These are phyloP conservation scores for Periconia macrospinosa DNA, from an alignment of 2,329 filamentous ascomycete genomes.

Conservation along the genomic window DNA sequence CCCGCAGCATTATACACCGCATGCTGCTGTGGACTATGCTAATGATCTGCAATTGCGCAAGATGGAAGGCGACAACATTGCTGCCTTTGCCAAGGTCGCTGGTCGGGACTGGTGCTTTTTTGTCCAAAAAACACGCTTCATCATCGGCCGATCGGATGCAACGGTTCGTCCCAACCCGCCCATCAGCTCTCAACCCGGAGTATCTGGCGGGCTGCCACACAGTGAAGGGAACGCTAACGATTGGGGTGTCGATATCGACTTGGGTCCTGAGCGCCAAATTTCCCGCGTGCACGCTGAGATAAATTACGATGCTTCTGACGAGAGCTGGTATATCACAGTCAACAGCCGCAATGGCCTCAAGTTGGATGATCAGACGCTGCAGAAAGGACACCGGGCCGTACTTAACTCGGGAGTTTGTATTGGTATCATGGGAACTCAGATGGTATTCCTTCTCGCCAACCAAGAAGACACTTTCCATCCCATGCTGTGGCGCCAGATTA, in stretches of 20 bases:
- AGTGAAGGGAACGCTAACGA: conserved; percentile 34
- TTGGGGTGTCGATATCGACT: conserved; percentile 76
- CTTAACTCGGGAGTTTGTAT: conserved; percentile 88
- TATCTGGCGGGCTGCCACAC: conserved; percentile 24
- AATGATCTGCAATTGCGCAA: conserved; percentile 51
- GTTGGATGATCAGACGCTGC: conserved; percentile 73
- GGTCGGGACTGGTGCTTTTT: conserved; percentile 85
- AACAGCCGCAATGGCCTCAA: conserved; percentile 91
- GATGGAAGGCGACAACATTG: conserved; percentile 48
- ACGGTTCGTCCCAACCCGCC: conserved; percentile 30
- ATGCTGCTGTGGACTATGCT: conserved; percentile 60
- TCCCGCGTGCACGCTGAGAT: conserved; percentile 55
- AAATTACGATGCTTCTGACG: conserved; percentile 47
- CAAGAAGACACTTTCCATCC: conserved; percentile 70
- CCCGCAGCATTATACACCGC: conserved; percentile 52
- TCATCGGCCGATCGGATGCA: conserved; percentile 66
- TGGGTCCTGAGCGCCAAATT: conserved; percentile 59
- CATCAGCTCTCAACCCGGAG: conserved; percentile 28
- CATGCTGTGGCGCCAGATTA: conserved; percentile 66
- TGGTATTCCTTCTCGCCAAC: conserved; percentile 96
- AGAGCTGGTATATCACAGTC: conserved; percentile 79
- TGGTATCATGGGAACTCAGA: conserved; percentile 89
- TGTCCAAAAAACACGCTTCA: conserved; percentile 72
- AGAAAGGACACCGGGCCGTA: conserved; percentile 65
- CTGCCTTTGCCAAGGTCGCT: conserved; percentile 79